phyloP scores from a whole-genome alignment of 2,329 filamentous ascomycete genomes.

The Cordyceps militaris region DNA sequence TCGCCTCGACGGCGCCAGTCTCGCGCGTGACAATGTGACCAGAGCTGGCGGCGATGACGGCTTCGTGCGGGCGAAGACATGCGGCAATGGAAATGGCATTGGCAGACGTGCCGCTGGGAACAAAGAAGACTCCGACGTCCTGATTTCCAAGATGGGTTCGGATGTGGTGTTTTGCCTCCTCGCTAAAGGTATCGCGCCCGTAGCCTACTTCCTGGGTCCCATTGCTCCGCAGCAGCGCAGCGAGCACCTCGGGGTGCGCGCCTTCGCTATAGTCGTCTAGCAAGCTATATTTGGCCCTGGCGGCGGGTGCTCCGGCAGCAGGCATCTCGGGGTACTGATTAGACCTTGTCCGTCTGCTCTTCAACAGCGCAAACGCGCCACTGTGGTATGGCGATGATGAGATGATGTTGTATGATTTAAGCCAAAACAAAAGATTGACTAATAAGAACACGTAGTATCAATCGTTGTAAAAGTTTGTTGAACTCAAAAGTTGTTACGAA shows the following conservation, averaged over 20 bases:
- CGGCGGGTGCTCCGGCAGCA: conserved; percentile 10
- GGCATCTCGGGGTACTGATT: conserved; percentile 1
- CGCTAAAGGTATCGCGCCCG: conserved; percentile 38
- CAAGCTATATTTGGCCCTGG: conserved; percentile 33
- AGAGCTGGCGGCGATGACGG: conserved; percentile 42
- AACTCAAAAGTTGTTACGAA: conserved; percentile 9
- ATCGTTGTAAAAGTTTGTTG: conserved; percentile 5
- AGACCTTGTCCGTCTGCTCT: background rate
- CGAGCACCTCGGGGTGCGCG: conserved; percentile 41
- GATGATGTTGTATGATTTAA: background rate
- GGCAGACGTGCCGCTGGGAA: conserved; percentile 44
- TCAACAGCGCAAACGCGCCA: background rate
- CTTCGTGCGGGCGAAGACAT: conserved; percentile 43
- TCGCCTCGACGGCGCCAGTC: conserved; percentile 44
- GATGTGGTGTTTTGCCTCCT: conserved; percentile 35
- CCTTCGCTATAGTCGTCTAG: conserved; percentile 47
- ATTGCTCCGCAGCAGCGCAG: conserved; percentile 39
- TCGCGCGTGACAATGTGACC: conserved; percentile 44
- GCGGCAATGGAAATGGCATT: conserved; percentile 46
- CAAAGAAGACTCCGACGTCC: conserved; percentile 42
- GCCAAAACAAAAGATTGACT: background rate
- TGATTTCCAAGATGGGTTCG: conserved; percentile 28
- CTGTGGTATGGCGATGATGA: background rate
- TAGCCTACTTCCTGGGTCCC: conserved; percentile 39
- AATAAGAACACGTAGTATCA: background rate